phyloP scores from a whole-genome alignment of 2,329 filamentous ascomycete genomes.

The Pyrenophora tritici-repentis region DNA sequence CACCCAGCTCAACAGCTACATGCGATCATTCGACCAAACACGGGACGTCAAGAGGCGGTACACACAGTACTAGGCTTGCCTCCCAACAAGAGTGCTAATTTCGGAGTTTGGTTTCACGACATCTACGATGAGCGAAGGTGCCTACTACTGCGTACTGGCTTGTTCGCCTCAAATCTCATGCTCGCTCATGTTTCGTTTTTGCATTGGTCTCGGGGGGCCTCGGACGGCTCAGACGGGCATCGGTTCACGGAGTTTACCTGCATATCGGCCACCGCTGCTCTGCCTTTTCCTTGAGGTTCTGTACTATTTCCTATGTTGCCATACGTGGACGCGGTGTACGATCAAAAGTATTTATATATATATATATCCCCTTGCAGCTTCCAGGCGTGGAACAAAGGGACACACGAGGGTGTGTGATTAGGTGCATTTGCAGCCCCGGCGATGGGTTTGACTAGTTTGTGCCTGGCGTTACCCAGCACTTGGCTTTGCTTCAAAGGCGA shows the following conservation, averaged over 20 bases:
- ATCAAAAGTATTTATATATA: conserved; percentile 42
- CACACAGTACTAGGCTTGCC: conserved; percentile 35
- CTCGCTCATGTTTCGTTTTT: conserved; percentile 12
- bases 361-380: conserved; percentile 26
- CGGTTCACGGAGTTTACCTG: conserved; percentile 29
- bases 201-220: conserved; percentile 12
- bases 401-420: conserved; percentile 15
- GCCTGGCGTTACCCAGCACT: conserved; percentile 8
- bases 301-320: conserved; percentile 31
- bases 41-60: conserved; percentile 60
- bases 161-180: conserved; percentile 12
- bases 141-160: conserved; percentile 2
- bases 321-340: conserved; percentile 30
- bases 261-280: conserved; percentile 24
- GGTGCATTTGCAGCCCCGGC: conserved; percentile 28
- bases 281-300: conserved; percentile 26
- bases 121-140: conserved; percentile 20
- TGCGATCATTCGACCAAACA: conserved; percentile 85
- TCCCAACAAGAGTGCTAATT: neutral
- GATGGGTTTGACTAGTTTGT: conserved; percentile 19
- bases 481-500: conserved; percentile 15
- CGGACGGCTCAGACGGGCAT: conserved; percentile 17
- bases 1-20: conserved; percentile 82
- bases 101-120: conserved; percentile 28
- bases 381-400: neutral